Base-by-base conservation (phyloP, 192 early-diverging fungal species). In the Kappamyces sp. region DNA sequence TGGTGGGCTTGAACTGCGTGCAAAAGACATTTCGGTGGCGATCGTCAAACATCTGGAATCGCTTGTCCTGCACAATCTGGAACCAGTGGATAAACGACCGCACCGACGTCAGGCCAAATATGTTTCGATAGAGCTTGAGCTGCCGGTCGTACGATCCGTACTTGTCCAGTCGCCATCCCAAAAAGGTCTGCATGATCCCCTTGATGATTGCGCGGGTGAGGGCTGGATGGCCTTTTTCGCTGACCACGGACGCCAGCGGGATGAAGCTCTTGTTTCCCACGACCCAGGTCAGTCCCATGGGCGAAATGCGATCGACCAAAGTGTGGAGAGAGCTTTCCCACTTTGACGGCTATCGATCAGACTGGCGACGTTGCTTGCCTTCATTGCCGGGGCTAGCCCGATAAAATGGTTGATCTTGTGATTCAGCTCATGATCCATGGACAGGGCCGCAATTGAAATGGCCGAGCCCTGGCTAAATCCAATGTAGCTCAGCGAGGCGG, bases 391-490 rank as follows among this genome's bases (percentile, higher is more conserved):
- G 2, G 91, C 92, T 43, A 93, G 66, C 0, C 86, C 91, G 51
- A 93, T 83, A 61, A 94, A 90, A 4, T 85, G 70, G 47, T 79
- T 83, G 51, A 94, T 74, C 59, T 88, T 84, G 46, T 84, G 64
- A 65, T 93, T 92, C 35, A 94, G 72, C 5, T 66, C 59, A 12
- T 83, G 77, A 64, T 85, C 88, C 48, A 88, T 77, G 23, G 88
- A 86, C 33, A 93, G 76, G 3, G 84, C 85, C 51, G 88, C 86
- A 63, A 95, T 88, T 50, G 85, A 84, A 64, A 88, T 84, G 5
- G 89, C 79, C 1, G 89, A 87, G 41, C 92, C 92, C 67, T 95
- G 92, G 46, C 86, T 89, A 59, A 90, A 95, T 31, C 92, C 92
- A 59, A 93, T 84, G 66, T 92, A 91, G 2, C 84, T 85, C 32